Base-by-base conservation (phyloP, 73 alveolate genomes). In the Stentor roeselii region DNA sequence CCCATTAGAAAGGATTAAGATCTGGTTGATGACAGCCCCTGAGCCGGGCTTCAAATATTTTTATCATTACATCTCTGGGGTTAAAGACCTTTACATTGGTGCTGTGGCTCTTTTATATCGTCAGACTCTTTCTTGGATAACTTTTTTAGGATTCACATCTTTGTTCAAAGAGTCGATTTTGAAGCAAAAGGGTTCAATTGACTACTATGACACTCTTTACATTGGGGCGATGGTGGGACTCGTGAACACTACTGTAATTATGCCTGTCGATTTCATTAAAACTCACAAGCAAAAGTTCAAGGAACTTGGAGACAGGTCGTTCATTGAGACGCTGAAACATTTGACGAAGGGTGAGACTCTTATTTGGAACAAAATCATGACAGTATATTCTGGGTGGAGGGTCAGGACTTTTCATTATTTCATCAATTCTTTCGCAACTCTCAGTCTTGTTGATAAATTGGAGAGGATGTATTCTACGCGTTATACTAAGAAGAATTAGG, bases 1-100 rank as follows among this genome's bases (percentile, higher is more conserved):
- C 2, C 80, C 80, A 21, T 67, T 67, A 67, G 80, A 67, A 67
- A 67, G 80, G 34, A 36, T 67, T 1, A 67, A 67, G 41, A 67
- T 32, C 42, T 67, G 80, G 80, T 21, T 67, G 11, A 67, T 67
- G 80, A 67, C 80, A 30, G 21, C 80, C 21, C 80, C 80, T 15
- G 34, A 67, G 34, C 27, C 80, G 21, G 34, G 42, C 27, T 11
- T 67, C 34, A 67, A 21, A 34, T 21, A 34, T 21, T 67, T 67
- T 67, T 67, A 21, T 67, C 41, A 32, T 1, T n/a, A 67, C 21
- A 67, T 21, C 41, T 14, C 21, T 40, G 2, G 11, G 21, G 14
- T 21, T 1, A 21, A 67, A 21, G 80, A 67, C 21, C 27, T 32
- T 1, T 67, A 27, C 80, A 67, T 15, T 27, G 80, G 80, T 0